Base-by-base conservation (phyloP, 805 yeast species). In the Ogataea polymorpha region DNA sequence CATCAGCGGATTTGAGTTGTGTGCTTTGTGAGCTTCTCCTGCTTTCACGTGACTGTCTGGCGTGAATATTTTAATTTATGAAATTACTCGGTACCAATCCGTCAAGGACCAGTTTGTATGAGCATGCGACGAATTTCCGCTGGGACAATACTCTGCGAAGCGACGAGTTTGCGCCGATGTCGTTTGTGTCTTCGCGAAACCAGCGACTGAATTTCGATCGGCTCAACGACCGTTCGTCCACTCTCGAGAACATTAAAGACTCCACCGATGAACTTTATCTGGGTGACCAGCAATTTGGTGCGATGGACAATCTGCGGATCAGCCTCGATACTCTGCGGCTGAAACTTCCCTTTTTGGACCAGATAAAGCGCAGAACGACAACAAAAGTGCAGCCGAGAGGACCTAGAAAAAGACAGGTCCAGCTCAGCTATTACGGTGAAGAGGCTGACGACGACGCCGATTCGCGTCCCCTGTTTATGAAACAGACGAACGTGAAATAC, bases 151-250 rank as follows among this genome's bases (percentile, higher is more conserved):
- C 35, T 6, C 7, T 30, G 4, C 21, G 23, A 6, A 10, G 26
- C 9, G 30, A 43, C 11, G 15, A 32, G 10, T 52, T 52, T 28
- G 29, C 14, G 5, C 56, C 56, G 7, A n/a, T 36, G 7, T 14
- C 48, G 2, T 53, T 53, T 45, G 39, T 37, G 15, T 54, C 58
- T 4, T 33, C 51, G 4, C 35, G 43, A 27, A 35, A 50, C 27
- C 35, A 46, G 21, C 34, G 58, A 25, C 34, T 54, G 28, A 54
- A 54, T 27, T 54, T 54, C 31, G 44, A 42, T 10, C 23, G 54
- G 16, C 34, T 50, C 9, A 54, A 51, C 31, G 50, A 53, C 33
- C 26, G 43, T 5, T 31, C 38, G 6, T 24, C 41, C 2, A 42
- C 42, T 5, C 34, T 53, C 20, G 41, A 43, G 16, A 16, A 15